Evolutionary conservation across 345 rosid species (phyloP), one percentile per base, ranked within the genome.

Genomic region (Pistacia integerrima): DNA sequence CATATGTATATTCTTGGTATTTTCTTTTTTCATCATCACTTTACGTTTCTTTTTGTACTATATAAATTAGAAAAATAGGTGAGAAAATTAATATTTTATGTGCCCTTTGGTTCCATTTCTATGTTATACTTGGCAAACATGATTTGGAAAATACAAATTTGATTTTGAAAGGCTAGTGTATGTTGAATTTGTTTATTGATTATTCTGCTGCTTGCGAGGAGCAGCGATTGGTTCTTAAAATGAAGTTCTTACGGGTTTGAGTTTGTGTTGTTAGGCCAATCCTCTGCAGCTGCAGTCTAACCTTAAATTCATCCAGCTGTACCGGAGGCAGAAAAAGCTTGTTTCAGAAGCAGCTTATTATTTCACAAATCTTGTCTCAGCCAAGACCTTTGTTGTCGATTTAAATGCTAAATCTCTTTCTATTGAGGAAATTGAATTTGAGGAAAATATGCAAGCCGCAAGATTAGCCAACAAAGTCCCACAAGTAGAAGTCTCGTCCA

Each of bases 261-360:
- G 54, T 52, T 46, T 79, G 54, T 73, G 74, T 77, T 61, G 67
- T 68, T 89, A 93, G 96, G 91, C 86, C 68, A 88, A 87, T 85
- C 87, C 89, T 78, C 84, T 82, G 25, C 87, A 84, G 77, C 75
- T 92, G 86, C 95, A 88, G 73, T 90, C 90, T 68, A 85, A 82
- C 75, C 88, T 89, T 74, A 89, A 74, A 80, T 89, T 82, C 87
- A 78, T 90, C 64, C 90, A 83, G 57, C 55, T 91, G 73, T 86
- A 82, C 66, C 51, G 91, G 62, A 86, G 85, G 81, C 90, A 86
- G 76, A 77, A 51, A 8, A 88, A 87, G 76, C 85, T 87, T 36
- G 75, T 84, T 52, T 87, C 91, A 9, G 89, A 84, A 81, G 88
- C 87, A 69, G 92, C 90, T 52, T 90, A 87, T 74, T 86, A 82